Evolutionary conservation across 148 eudicot genomes (phyloP), one percentile per base, ranked within the genome.

Genomic region (Nepenthes gracilis): DNA sequence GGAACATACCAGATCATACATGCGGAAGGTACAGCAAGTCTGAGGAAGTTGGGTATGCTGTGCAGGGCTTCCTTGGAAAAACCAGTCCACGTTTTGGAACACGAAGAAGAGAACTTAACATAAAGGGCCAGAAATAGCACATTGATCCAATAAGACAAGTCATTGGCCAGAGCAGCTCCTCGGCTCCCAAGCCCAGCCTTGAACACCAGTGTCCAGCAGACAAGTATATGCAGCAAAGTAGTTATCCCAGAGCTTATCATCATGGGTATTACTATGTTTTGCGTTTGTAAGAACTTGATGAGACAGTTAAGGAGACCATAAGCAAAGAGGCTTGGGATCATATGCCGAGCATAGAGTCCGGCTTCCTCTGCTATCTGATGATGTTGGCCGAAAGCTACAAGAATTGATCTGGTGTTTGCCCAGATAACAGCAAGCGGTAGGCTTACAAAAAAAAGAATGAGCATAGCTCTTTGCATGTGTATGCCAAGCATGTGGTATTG

Each of bases 291-390:
- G 57, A 65, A 65, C n/a, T 48, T 65, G 33, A 65, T 34, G 23
- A 65, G 34, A 65, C 60, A 65, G n/a, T 65, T 61, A 57, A 65
- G 68, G 43, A 65, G 54, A 33, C 68, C 48, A 48, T 65, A 65
- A n/a, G 60, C 68, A 47, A 57, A 65, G 12, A 65, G 60, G 61
- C 68, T 55, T 37, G 68, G 68, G 53, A 65, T 65, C 61, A 65
- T 55, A 53, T 43, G 35, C 33, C n/a, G 33, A 23, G 60, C 61
- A 34, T 65, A 65, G 36, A 13, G 5, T 55, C 58, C 68, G 13
- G 68, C 68, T 37, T 65, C 68, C 6, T 33, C 54, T 2, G 68
- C 68, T 55, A 65, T 65, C 12, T 13, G 43, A 47, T 34, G 61
- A 57, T 65, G 48, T 57, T 65, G 68, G 43, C 68, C 61, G 23